phyloP scores from a whole-genome alignment of 2,329 filamentous ascomycete species.

The Amylocarpus encephaloides region DNA sequence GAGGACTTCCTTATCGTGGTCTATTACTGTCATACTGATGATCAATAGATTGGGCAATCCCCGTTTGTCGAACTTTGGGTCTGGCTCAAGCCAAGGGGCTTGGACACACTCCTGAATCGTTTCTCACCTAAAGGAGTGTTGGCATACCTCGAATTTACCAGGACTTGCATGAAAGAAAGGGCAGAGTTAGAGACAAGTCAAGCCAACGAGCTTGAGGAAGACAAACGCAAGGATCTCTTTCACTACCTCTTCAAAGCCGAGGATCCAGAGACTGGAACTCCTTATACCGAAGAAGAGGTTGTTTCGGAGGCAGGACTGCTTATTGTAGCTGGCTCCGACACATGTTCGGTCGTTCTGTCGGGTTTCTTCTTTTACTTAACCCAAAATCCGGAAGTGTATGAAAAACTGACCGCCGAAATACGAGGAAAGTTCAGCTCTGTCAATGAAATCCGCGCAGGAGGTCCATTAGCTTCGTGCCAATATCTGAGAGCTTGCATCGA shows the following conservation, averaged over 20 bases:
- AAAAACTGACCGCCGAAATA: slow-evolving; percentile 29
- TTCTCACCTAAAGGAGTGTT: background rate
- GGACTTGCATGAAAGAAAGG: background rate
- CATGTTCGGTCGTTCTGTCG: slow-evolving; percentile 28
- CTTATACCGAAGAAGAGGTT: slow-evolving; percentile 26
- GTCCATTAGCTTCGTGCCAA: slow-evolving; percentile 26
- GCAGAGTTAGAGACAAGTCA: background rate
- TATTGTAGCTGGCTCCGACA: slow-evolving; percentile 22
- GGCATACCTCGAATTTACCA: background rate
- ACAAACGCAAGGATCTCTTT: slow-evolving; percentile 61
- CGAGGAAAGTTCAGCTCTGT: slow-evolving; percentile 30
- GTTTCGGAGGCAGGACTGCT: slow-evolving; percentile 5
- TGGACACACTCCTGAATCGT: background rate
- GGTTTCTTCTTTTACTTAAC: slow-evolving; percentile 34
- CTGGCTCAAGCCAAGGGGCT: slow-evolving; percentile 3
- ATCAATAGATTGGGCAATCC: background rate
- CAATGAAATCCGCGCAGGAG: slow-evolving; percentile 27
- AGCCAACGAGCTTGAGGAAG: slow-evolving; percentile 23
- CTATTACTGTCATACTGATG: background rate
- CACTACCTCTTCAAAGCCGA: slow-evolving; percentile 65
- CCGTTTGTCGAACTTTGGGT: background rate
- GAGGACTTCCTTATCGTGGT: background rate
- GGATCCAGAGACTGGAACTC: slow-evolving; percentile 54
- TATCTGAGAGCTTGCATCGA: background rate
- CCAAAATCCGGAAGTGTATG: slow-evolving; percentile 24